Evolutionary conservation across 306 rosid genomes (phyloP).

Genomic region (Cyamopsis tetragonoloba): DNA sequence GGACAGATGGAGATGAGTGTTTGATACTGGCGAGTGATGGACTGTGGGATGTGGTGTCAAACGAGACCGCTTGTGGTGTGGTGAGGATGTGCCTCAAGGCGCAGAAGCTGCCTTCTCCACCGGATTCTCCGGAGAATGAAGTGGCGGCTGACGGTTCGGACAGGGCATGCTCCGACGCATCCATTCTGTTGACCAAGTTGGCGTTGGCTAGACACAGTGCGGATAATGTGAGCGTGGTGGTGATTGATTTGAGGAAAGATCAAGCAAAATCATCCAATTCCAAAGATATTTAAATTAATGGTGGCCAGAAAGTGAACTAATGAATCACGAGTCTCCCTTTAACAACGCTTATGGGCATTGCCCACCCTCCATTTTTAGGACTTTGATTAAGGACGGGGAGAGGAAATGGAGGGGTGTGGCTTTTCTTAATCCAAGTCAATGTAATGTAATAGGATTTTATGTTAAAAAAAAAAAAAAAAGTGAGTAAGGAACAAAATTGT

Average conservation of each 20-base stretch:
- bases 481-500: not conserved
- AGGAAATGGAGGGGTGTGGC: not conserved
- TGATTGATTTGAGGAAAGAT: constrained; percentile 63
- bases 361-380: not conserved
- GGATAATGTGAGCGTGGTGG: constrained; percentile 87
- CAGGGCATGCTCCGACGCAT: constrained; percentile 73
- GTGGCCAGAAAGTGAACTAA: not conserved
- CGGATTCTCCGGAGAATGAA: constrained; percentile 21
- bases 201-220: constrained; percentile 82
- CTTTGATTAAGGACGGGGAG: not conserved
- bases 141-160: constrained; percentile 41
- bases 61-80: constrained; percentile 76
- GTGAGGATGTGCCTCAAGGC: constrained; percentile 63
- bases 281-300: not conserved
- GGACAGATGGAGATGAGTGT: constrained; percentile 71
- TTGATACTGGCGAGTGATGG: constrained; percentile 85
- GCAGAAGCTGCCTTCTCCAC: constrained; percentile 30
- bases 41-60: constrained; percentile 85
- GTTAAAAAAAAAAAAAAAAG: not conserved
- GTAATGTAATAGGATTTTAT: constrained; percentile 7
- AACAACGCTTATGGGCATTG: not conserved
- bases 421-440: constrained; percentile 1
- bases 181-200: constrained; percentile 74
- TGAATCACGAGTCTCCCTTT: not conserved
- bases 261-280: not conserved